A percentile compares a stretch with the other conserved stretches of the same genome.
phyloP scores from a whole-genome alignment of 805 yeast genomes.

The Saturnispora bothae region DNA sequence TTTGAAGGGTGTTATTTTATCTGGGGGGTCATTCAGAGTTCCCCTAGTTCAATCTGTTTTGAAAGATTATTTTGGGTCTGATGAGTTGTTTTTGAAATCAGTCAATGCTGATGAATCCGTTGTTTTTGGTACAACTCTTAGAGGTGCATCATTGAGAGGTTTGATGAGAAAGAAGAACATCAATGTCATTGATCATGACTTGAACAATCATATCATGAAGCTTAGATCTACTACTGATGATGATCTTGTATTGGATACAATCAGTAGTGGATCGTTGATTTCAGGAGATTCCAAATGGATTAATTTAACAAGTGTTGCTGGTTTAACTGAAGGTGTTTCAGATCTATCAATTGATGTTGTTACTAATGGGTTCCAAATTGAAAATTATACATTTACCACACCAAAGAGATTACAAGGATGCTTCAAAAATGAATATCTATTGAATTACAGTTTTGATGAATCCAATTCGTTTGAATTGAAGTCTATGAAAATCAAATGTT shows the following conservation, averaged over 20 bases:
- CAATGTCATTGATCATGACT: conserved; percentile 10
- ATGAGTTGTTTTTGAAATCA: conserved; percentile 44
- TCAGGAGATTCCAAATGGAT: conserved; percentile 1
- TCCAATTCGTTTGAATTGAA: conserved; percentile 37
- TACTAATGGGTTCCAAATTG: conserved; percentile 17
- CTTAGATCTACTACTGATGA: conserved; percentile 3
- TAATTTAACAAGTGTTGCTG: conserved; percentile 7
- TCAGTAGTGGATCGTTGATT: conserved; percentile 6
- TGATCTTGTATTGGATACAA: not conserved
- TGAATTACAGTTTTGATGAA: conserved; percentile 9
- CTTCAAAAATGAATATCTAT: conserved; percentile 21
- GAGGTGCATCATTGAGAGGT: conserved; percentile 68
- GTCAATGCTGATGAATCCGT: conserved; percentile 96
- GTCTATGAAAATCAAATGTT: conserved; percentile 29
- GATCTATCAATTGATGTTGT: conserved; percentile 26
- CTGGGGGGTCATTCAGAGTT: conserved; percentile 88
- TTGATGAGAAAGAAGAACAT: conserved; percentile 57
- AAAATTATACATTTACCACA: conserved; percentile 14
- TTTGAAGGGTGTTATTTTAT: conserved; percentile 52
- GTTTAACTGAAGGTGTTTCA: conserved; percentile 13
- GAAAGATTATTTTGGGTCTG: conserved; percentile 43
- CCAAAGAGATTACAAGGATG: conserved; percentile 30
- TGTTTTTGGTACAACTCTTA: conserved; percentile 78
- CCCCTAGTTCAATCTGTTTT: conserved; percentile 73
- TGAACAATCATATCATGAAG: conserved; percentile 5